Conservation (phyloP, 352 stramenopile genomes). For the Peronosclerospora sorghi region DNA sequence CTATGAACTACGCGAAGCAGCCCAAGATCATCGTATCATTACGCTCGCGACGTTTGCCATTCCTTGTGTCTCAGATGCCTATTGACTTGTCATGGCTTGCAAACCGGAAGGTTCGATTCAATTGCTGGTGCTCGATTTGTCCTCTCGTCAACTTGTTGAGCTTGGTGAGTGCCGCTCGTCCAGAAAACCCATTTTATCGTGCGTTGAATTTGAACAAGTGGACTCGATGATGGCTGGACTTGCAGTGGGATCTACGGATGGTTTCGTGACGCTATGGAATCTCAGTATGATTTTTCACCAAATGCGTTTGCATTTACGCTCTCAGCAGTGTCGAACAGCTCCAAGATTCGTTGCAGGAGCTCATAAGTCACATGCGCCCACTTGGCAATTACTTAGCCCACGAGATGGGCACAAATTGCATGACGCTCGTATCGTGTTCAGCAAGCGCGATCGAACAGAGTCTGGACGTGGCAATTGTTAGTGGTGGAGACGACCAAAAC, state of each 20-base stretch:
- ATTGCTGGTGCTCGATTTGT: conserved; percentile 48
- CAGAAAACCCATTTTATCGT: conserved; percentile 77
- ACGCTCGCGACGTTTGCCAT: conserved; percentile 50
- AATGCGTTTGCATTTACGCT: conserved; percentile 9
- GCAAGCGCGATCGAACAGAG: conserved; percentile 5
- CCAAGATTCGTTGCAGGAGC: conserved; percentile 12
- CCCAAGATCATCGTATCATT: conserved; percentile 80
- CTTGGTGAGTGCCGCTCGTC: conserved; percentile 46
- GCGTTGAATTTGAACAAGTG: conserved; percentile 30
- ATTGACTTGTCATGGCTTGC: conserved; percentile 45
- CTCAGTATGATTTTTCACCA: conserved; percentile 22
- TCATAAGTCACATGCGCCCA: conserved; percentile 24
- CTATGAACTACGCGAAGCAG: conserved; percentile 38
- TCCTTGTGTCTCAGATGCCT: conserved; percentile 10
- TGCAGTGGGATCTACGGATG: conserved; percentile 73
- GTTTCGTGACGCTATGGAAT: conserved; percentile 68
- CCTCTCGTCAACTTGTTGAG: conserved; percentile 17
- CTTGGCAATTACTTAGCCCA: conserved; percentile 57
- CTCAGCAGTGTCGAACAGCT: conserved; percentile 1
- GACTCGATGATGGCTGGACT: conserved; percentile 24
- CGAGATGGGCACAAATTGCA: conserved; percentile 77
- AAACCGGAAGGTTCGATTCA: conserved; percentile 72
- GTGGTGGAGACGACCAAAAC: conserved; percentile 74
- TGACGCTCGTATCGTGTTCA: conserved; percentile 21
- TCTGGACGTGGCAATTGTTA: conserved; percentile 49